Percentiles rank a stretch among this genome's conserved stretches.
phyloP scores from a whole-genome alignment of 495 filamentous ascomycete genomes.

The Parachaetomium inaequale region DNA sequence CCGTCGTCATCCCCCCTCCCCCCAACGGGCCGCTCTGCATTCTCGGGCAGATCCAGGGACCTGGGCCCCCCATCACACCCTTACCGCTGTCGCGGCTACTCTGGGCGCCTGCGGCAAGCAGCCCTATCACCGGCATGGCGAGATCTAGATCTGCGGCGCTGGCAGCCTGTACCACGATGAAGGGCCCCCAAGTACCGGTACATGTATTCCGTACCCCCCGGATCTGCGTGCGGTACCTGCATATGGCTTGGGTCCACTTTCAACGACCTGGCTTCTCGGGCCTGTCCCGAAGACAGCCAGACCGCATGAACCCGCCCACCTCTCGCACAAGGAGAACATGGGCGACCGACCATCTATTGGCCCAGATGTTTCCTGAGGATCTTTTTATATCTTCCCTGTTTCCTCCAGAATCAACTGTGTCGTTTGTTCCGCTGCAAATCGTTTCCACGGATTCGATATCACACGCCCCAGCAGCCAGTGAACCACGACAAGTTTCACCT shows the following conservation, averaged over 20 bases:
- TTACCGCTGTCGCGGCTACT: conserved; percentile 20
- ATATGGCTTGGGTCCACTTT: conserved; percentile 26
- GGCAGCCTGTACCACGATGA: conserved; percentile 6
- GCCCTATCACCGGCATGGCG: conserved; percentile 16
- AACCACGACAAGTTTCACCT: background rate
- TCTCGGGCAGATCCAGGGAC: background rate
- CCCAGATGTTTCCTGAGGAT: background rate
- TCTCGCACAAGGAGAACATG: background rate
- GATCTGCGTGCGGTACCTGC: conserved; percentile 26
- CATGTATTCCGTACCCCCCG: background rate
- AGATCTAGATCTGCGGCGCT: conserved; percentile 22
- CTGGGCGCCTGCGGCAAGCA: conserved; percentile 25
- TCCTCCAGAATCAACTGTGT: background rate
- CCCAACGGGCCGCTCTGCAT: background rate
- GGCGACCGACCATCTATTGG: background rate
- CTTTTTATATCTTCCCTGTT: conserved; percentile 7
- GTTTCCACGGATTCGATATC: background rate
- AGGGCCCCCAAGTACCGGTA: conserved; percentile 24
- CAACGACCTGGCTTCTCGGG: conserved; percentile 22
- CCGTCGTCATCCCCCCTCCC: background rate
- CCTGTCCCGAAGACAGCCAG: background rate
- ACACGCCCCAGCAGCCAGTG: background rate
- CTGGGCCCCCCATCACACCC: conserved; percentile 9
- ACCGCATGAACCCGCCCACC: background rate
- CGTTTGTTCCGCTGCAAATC: background rate